These are phyloP conservation scores for Eimeria falciformis DNA, from an alignment of 169 alveolate species.

Conservation along the genomic window DNA sequence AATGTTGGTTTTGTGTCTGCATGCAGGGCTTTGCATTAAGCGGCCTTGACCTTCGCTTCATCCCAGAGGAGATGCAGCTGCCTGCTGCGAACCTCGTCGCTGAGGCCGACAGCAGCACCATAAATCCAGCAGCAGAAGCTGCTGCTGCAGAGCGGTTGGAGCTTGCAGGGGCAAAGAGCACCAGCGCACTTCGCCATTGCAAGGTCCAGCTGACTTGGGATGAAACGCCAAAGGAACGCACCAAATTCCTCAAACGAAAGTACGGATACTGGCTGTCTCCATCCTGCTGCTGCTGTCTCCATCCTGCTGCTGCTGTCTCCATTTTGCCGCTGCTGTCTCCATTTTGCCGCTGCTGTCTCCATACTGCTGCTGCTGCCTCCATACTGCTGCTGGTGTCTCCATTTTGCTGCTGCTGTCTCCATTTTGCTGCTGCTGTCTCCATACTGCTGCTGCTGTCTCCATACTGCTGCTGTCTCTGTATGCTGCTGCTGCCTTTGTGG, in stretches of 20 bases:
- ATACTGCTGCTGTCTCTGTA: no score
- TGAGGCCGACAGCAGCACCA: not conserved
- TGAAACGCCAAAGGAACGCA: conserved; percentile 92
- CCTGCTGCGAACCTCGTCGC: conserved; percentile 80
- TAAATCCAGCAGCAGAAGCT: conserved; percentile 78
- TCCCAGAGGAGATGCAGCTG: conserved; percentile 93
- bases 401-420: no score
- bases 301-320: not conserved
- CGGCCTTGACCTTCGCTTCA: conserved; percentile 95
- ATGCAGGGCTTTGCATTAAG: conserved; percentile 89
- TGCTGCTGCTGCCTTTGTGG: no score
- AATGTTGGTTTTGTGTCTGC: not conserved
- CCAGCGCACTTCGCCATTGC: conserved; percentile 95
- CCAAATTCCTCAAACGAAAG: conserved; percentile 86
- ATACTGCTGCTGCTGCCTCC: no score
- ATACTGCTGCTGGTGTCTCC: no score
- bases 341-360: no score
- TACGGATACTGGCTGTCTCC: not conserved
- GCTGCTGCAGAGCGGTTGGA: conserved; percentile 94
- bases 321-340: no score
- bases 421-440: no score
- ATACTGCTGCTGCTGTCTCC: no score
- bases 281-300: no score
- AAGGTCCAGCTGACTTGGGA: conserved; percentile 97
- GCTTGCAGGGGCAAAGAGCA: conserved; percentile 89